Base-by-base conservation (phyloP, 2,329 filamentous ascomycete genomes). In the Pochonia chlamydosporia region DNA sequence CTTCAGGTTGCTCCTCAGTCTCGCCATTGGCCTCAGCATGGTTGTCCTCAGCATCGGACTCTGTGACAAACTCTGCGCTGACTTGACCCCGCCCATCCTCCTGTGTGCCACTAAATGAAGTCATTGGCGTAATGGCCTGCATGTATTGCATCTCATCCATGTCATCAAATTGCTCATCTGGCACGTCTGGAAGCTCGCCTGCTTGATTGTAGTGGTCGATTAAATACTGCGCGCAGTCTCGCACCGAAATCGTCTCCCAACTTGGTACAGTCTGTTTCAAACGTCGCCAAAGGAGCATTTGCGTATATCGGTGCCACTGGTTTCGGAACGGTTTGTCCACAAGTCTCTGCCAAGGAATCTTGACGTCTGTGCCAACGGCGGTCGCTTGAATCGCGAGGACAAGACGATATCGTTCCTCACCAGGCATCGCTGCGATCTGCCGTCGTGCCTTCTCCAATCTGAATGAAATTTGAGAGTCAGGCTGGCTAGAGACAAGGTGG, bases 301-400 rank as follows among this genome's bases (percentile, higher is more conserved):
- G 68, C 1, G 63, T 67, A 10, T 55, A 50, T 4, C 64, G 63
- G 40, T 63, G 63, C 62, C 68, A 73, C 26, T 59, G 64, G n/a
- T 55, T 56, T 35, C 69, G 64, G 45, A 69, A 71, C 5, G 59
- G 52, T 33, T 68, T 65, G 46, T 73, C 63, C 5, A 69, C 65
- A 23, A 80, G 57, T 21, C 58, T 63, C 30, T 58, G 54, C 78
- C 78, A 82, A 0, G 69, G 69, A 35, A 81, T 77, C 40, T 72
- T 72, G 8, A 58, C 53, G 44, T 80, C 76, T 1, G 51, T 60
- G 8, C 59, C 55, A 1, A 65, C 71, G 2, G 63, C 63, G 3
- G 64, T 68, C 13, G 67, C 64, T 7, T 69, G 61, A 30, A 80
- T 70, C 2, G 70, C 66, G 30, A 64, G 56, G 0, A 76, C 59